Base-by-base conservation (phyloP, 129 eudicot genomes). In the Ambrosia artemisiifolia region DNA sequence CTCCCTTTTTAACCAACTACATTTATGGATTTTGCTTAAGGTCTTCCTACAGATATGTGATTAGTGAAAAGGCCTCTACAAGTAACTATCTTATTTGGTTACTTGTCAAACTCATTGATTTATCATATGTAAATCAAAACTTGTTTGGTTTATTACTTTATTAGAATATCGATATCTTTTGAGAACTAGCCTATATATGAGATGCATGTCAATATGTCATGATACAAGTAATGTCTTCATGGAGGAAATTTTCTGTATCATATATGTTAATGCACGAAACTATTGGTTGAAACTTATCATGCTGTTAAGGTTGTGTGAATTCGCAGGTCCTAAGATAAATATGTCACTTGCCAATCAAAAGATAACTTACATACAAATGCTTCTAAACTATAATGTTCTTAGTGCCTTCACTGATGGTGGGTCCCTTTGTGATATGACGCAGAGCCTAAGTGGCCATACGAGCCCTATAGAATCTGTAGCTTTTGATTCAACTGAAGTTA, bases 401-500 rank as follows among this genome's bases (percentile, higher is more conserved):
- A 32, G n/a, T 49, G 47, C 66, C 18, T 60, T 74, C 30, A 16
- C 24, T 56, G 43, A 24, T 65, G 33, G 36, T 74, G 56, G 67
- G 42, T 48, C 2, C 43, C 33, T 40, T 48, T 64, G 13, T 78
- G 51, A 43, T 66, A 20, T 43, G 47, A 16, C 69, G 62, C 91
- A 93, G 96, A 90, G 93, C 84, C 61, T 93, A 73, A 63, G 86
- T 75, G 95, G 96, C 50, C 98, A 93, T 73, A 83, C 96, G 13
- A 93, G 95, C 78, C 98, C 98, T 14, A 82, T 93, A 48, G 98
- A 90, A 82, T 89, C 96, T 77, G 87, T 88, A 76, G 87, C 95
- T 78, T 93, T 93, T 79, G 91, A 90, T 80, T 79, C 98, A 19
- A 67, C 87, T 9, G 98, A 93, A 82, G 85, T 77, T 74, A 76